phyloP scores from a whole-genome alignment of 2,329 filamentous ascomycete species.

The Paracoccidioides lutzii region DNA sequence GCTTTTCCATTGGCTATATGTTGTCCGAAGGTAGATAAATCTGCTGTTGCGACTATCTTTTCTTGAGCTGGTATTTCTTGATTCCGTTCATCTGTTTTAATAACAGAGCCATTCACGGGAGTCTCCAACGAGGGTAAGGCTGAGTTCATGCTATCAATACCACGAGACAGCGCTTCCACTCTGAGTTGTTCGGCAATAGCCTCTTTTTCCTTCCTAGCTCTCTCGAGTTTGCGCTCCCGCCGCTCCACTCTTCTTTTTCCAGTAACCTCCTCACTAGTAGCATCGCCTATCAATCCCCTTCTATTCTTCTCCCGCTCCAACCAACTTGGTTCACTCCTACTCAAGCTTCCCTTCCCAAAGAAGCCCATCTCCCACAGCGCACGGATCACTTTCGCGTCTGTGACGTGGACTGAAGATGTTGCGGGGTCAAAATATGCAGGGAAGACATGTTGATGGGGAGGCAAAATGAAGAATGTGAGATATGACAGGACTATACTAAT shows the following conservation, averaged over 20 bases:
- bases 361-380: slow-evolving; percentile 95
- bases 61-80: not conserved
- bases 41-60: slow-evolving; percentile 8
- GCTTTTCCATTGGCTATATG: slow-evolving; percentile 3
- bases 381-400: slow-evolving; percentile 59
- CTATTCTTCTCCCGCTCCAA: slow-evolving; percentile 67
- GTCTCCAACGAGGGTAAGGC: not conserved
- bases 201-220: slow-evolving; percentile 76
- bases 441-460: slow-evolving; percentile 52
- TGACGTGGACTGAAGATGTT: slow-evolving; percentile 74
- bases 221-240: slow-evolving; percentile 74
- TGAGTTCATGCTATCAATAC: not conserved
- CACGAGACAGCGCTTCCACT: slow-evolving; percentile 35
- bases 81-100: not conserved
- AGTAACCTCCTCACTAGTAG: slow-evolving; percentile 75
- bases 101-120: not conserved
- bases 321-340: slow-evolving; percentile 92
- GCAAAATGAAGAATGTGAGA: slow-evolving; percentile 56
- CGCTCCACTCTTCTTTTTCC: slow-evolving; percentile 65
- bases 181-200: slow-evolving; percentile 60
- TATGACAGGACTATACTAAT: slow-evolving; percentile 68
- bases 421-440: slow-evolving; percentile 67
- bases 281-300: slow-evolving; percentile 47
- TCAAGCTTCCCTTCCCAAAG: slow-evolving; percentile 86
- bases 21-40: slow-evolving; percentile 8